Base-by-base conservation (phyloP, 73 alveolate genomes). In the Tetrahymena malaccensis region DNA sequence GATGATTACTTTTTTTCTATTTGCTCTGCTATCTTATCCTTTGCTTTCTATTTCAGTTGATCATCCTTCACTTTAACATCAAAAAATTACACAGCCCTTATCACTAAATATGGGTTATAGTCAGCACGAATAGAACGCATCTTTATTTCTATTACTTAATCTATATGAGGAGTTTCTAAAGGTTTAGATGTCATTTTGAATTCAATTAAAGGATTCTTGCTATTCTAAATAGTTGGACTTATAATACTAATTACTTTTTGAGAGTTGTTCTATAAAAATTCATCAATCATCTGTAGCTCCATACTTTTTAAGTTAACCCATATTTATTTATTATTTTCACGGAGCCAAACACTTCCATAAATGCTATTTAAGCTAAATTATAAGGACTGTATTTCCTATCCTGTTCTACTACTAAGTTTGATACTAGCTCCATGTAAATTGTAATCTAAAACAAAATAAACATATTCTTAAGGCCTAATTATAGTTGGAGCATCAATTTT, bases 41-140 rank as follows among this genome's bases (percentile, higher is more conserved):
- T 85, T 33, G 97, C 97, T 21, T 94, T 93, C 35, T 89, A 55
- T 43, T 95, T 95, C 3, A 95, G 83, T 27, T 89, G 43, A 25
- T 89, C 97, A 95, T 95, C 97, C 55, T 95, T 85, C 3, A 95
- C 95, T 43, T 85, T 85, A 57, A 95, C 93, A 55, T 95, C 97
- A 38, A 55, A 50, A 56, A 95, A 95, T 34, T 95, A 38, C 10
- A 85, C 43, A 12, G 94, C 94, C 37, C 97, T 93, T 35, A 95
- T 94, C 25, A 95, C 34, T 33, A 95, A 35, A 25, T 85, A 55
- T 15, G 97, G 97, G 33, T 95, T 95, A 35, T 85, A 95, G 31
- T 85, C 85, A 27, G 93, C 85, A 85, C 94, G 93, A 31, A 95
- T 21, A 0, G 97, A 40, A 25, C 94, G 40, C 50, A 94, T 95